A percentile compares a stretch with the other conserved stretches of the same genome.
These are phyloP conservation scores for Trametes meyenii DNA, from an alignment of 768 basidiomycete genomes.

Conservation along the genomic window DNA sequence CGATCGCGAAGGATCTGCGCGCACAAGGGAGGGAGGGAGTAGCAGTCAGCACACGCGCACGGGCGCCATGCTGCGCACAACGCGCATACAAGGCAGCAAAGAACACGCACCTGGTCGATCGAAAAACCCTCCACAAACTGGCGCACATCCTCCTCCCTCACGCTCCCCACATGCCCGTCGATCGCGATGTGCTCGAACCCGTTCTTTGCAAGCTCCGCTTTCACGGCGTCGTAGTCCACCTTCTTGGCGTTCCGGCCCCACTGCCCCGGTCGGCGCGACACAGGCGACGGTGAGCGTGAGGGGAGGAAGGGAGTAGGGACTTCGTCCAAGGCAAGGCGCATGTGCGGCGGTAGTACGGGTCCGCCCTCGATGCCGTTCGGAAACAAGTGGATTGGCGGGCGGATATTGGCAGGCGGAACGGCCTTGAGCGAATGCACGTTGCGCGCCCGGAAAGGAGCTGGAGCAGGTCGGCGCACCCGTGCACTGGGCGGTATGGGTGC, in stretches of 20 bases:
- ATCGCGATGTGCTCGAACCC: conserved; percentile 69
- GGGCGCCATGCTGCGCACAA: background rate
- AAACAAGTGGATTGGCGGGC: conserved; percentile 31
- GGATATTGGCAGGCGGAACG: conserved; percentile 22
- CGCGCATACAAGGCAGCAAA: conserved; percentile 10
- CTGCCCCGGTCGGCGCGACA: conserved; percentile 43
- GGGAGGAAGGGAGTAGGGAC: conserved; percentile 15
- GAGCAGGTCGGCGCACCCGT: conserved; percentile 31
- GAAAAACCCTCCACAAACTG: conserved; percentile 71
- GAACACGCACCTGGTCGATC: conserved; percentile 63
- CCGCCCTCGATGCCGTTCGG: conserved; percentile 23
- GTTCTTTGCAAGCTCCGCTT: conserved; percentile 59
- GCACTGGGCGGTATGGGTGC: conserved; percentile 23
- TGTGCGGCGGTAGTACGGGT: conserved; percentile 17
- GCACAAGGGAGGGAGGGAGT: background rate
- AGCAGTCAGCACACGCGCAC: background rate
- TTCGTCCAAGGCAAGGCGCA: conserved; percentile 7
- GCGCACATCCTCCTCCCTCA: conserved; percentile 69
- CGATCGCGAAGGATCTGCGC: conserved; percentile 70
- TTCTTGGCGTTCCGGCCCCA: conserved; percentile 33
- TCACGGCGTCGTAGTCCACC: conserved; percentile 41
- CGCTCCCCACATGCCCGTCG: conserved; percentile 51
- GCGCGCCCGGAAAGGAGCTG: conserved; percentile 24
- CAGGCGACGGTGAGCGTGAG: conserved; percentile 47
- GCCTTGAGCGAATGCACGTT: conserved; percentile 21